Percentiles rank a stretch among this genome's conserved stretches.
These are phyloP conservation scores for Schizothecium vesticola DNA, from an alignment of 495 filamentous ascomycete species.

Conservation along the genomic window DNA sequence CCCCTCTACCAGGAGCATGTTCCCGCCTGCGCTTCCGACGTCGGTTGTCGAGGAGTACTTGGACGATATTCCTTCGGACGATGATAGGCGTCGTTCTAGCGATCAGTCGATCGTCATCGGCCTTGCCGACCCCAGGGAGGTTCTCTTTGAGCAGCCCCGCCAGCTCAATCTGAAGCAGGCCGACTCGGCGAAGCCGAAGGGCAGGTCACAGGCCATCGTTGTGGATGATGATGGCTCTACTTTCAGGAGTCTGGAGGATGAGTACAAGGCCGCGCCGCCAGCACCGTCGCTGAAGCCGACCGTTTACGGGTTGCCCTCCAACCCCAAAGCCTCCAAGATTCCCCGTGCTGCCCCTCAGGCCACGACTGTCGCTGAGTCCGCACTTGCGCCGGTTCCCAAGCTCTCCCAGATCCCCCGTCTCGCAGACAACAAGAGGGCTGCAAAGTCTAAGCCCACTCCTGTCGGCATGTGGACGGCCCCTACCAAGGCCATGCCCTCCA, in stretches of 20 bases:
- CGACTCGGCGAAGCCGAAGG: slow-evolving; percentile 8
- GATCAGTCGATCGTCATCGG: slow-evolving; percentile 30
- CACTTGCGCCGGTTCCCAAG: slow-evolving; percentile 4
- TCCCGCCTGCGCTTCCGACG: slow-evolving; percentile 21
- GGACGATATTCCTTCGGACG: slow-evolving; percentile 28
- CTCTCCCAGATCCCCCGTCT: slow-evolving; percentile 15
- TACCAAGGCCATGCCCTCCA: not conserved
- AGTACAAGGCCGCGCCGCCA: not conserved
- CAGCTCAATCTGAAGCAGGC: slow-evolving; percentile 3
- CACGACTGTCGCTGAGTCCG: not conserved
- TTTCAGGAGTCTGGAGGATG: slow-evolving; percentile 23
- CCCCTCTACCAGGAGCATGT: slow-evolving; percentile 42
- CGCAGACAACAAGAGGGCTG: slow-evolving; percentile 15
- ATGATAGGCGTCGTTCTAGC: slow-evolving; percentile 24
- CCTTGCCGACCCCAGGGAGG: slow-evolving; percentile 23
- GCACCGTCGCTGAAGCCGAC: slow-evolving; percentile 13
- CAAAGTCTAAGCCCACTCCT: not conserved
- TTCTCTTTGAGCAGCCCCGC: slow-evolving; percentile 17
- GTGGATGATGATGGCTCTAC: slow-evolving; percentile 25
- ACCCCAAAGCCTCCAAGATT: slow-evolving; percentile 17
- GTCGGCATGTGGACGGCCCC: not conserved
- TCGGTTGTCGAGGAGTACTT: slow-evolving; percentile 25
- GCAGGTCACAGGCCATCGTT: slow-evolving; percentile 10
- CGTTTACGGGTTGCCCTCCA: slow-evolving; percentile 12
- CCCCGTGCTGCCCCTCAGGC: slow-evolving; percentile 1